Percentiles rank a stretch among this genome's conserved stretches.
Conservation (phyloP, 2,329 filamentous ascomycete genomes). For the Zarea fungicola region DNA sequence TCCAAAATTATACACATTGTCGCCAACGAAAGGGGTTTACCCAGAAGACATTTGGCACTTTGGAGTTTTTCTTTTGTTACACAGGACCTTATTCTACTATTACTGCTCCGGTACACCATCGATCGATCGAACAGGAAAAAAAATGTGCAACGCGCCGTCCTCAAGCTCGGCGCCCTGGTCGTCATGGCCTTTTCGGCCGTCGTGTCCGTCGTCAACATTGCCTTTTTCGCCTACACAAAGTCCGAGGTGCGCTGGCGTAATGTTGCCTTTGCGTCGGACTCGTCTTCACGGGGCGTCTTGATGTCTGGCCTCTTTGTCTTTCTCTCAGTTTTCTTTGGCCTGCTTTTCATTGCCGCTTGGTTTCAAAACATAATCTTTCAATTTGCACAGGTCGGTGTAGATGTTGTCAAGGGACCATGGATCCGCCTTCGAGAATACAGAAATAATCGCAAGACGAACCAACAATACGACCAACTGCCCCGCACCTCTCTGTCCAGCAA, state of each 20-base stretch:
- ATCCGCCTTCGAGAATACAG: not conserved
- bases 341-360: no score
- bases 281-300: slow-evolving; percentile 20
- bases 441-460: not conserved
- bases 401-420: not conserved
- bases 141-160: not conserved
- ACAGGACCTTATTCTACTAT: not conserved
- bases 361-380: no score
- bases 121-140: not conserved
- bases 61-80: not conserved
- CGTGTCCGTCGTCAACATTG: slow-evolving; percentile 23
- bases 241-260: slow-evolving; percentile 26
- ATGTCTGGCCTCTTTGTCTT: slow-evolving; percentile 21
- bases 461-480: not conserved
- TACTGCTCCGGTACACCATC: not conserved
- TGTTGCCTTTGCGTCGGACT: slow-evolving; percentile 20
- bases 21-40: no score
- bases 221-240: slow-evolving; percentile 28
- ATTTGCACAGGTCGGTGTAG: not conserved
- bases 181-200: no score
- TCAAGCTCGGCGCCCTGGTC: not conserved
- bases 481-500: not conserved
- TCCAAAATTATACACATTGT: not conserved
- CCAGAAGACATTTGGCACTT: no score
- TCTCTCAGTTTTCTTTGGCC: slow-evolving; percentile 15